phyloP scores from a whole-genome alignment of 805 yeast species.

The Grigorovia yakushimaensis region DNA sequence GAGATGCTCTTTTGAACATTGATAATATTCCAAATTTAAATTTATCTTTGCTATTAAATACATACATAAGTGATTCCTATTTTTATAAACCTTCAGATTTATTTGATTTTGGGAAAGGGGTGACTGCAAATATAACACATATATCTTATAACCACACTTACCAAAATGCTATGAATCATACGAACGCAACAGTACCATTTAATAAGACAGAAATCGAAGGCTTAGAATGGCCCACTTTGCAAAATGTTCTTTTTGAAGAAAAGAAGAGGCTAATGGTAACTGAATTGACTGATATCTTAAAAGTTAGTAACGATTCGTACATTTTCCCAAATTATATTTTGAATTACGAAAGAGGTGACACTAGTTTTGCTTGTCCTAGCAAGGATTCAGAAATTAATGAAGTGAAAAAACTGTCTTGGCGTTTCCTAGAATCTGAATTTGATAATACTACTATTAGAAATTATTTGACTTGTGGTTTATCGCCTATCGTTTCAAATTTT shows the following conservation, averaged over 20 bases:
- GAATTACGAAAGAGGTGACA: conserved; percentile 15
- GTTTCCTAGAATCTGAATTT: conserved; percentile 37
- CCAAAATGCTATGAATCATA: background rate
- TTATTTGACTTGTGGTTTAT: conserved; percentile 47
- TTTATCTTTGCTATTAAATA: background rate
- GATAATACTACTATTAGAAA: conserved; percentile 30
- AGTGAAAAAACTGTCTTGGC: conserved; percentile 27
- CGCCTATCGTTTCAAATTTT: conserved; percentile 49
- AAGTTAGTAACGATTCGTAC: conserved; percentile 15
- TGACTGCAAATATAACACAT: background rate
- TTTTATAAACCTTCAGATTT: background rate
- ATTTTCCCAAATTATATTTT: conserved; percentile 16
- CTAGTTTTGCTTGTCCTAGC: conserved; percentile 16
- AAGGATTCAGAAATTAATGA: conserved; percentile 6
- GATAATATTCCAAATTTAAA: background rate
- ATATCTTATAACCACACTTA: background rate
- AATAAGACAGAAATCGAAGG: background rate
- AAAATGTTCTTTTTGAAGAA: conserved; percentile 28
- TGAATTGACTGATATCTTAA: conserved; percentile 24
- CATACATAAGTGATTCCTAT: background rate
- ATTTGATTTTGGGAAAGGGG: background rate
- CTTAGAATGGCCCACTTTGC: conserved; percentile 29
- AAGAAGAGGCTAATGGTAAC: conserved; percentile 31
- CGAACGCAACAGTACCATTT: background rate
- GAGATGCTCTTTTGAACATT: background rate